Percentiles rank a stretch among this genome's conserved stretches.
phyloP scores from a whole-genome alignment of 208 protist genomes.

The Crithidia brevicula region DNA sequence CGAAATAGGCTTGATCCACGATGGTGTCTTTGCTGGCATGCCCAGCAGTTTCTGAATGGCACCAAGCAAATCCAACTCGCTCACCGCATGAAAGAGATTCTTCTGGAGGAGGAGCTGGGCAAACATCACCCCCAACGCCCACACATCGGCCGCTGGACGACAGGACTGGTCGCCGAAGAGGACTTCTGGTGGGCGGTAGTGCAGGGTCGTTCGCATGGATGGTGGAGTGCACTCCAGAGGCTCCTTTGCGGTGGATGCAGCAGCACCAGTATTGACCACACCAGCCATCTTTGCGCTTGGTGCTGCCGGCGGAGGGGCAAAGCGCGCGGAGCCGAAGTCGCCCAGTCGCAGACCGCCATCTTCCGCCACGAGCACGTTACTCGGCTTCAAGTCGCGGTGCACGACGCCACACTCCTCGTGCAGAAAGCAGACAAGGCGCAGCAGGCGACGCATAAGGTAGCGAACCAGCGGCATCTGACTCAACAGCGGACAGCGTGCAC shows the following conservation, averaged over 20 bases:
- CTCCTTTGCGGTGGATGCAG: too few relatives aligned
- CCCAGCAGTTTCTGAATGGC: slow-evolving; percentile 86
- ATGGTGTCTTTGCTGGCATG: slow-evolving; percentile 14
- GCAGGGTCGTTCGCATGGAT: slow-evolving; percentile 82
- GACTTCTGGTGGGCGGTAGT: slow-evolving; percentile 85
- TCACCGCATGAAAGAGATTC: slow-evolving; percentile 67
- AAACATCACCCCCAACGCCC: slow-evolving; percentile 87
- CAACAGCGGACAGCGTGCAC: slow-evolving; percentile 32
- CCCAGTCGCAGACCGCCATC: slow-evolving; percentile 75
- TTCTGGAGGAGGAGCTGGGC: slow-evolving; percentile 81
- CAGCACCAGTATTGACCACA: too few relatives aligned
- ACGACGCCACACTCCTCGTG: slow-evolving; percentile 77
- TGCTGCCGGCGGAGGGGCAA: slow-evolving; percentile 27
- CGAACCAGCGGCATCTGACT: slow-evolving; percentile 53
- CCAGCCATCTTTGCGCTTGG: neutral
- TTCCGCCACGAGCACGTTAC: slow-evolving; percentile 80
- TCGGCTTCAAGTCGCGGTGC: slow-evolving; percentile 91
- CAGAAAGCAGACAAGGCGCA: slow-evolving; percentile 68
- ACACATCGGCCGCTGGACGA: slow-evolving; percentile 78
- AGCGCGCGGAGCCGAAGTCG: slow-evolving; percentile 89
- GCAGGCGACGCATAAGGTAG: slow-evolving; percentile 77
- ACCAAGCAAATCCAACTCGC: slow-evolving; percentile 81
- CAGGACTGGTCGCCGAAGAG: slow-evolving; percentile 71
- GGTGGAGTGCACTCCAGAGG: slow-evolving; percentile 69
- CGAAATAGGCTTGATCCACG: neutral